phyloP scores from a whole-genome alignment of 2,329 filamentous ascomycete species.

The Knoxdaviesia proteae region DNA sequence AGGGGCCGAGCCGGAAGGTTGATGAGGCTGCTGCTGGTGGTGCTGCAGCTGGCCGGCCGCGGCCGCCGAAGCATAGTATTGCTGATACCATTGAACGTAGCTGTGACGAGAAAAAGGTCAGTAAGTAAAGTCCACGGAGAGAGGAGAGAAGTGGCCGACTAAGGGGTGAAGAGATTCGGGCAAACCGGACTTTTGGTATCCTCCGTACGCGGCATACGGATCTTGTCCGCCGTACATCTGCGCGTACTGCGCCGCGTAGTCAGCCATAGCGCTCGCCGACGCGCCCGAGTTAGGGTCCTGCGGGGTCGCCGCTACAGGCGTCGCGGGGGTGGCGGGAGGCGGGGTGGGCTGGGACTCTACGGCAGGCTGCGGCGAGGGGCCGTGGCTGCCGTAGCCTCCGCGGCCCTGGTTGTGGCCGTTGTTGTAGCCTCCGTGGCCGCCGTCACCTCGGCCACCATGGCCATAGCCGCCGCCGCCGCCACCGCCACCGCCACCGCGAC shows the following conservation, averaged over 20 bases:
- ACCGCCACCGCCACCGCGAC: conserved; percentile 10
- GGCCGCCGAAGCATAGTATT: conserved; percentile 35
- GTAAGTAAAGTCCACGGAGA: not conserved
- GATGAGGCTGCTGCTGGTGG: conserved; percentile 21
- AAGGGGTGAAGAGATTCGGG: not conserved
- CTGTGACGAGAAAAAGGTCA: conserved; percentile 13
- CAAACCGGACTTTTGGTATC: conserved; percentile 49
- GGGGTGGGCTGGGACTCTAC: conserved; percentile 10
- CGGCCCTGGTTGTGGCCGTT: conserved; percentile 12
- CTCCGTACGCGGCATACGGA: conserved; percentile 79
- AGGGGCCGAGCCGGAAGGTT: conserved; percentile 32
- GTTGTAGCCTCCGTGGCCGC: conserved; percentile 11
- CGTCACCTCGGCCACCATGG: conserved; percentile 9
- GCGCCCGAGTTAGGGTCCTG: conserved; percentile 7
- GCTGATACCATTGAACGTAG: conserved; percentile 53
- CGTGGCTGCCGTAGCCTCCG: conserved; percentile 6
- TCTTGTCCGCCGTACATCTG: conserved; percentile 61
- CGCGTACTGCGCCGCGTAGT: conserved; percentile 66
- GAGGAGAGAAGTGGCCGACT: not conserved
- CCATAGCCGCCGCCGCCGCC: conserved; percentile 6
- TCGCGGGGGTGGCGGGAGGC: conserved; percentile 11
- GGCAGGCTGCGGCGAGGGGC: conserved; percentile 5
- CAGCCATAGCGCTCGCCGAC: conserved; percentile 14
- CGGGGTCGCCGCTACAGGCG: no score
- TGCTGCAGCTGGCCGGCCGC: conserved; percentile 22